Percentiles rank a stretch among this genome's conserved stretches.
These are phyloP conservation scores for Malassezia japonica DNA, from an alignment of 1,284 basidiomycete species.

Conservation along the genomic window DNA sequence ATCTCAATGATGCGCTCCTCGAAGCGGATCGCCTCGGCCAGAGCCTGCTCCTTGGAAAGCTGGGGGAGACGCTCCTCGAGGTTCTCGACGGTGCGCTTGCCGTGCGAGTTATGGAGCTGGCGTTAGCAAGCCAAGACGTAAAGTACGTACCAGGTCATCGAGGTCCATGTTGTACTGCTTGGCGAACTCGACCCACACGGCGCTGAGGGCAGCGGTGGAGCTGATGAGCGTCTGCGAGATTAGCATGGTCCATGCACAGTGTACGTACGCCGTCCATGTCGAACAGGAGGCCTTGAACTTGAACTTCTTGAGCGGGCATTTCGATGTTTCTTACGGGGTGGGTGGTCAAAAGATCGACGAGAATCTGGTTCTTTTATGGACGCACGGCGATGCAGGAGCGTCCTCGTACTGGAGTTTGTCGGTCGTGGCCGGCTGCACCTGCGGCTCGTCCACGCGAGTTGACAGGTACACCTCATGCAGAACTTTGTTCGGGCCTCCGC, in stretches of 20 bases:
- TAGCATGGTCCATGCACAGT: neutral
- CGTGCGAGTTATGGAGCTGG: conserved; percentile 22
- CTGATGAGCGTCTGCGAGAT: conserved; percentile 22
- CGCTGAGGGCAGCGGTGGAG: conserved; percentile 26
- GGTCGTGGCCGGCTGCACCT: too few relatives aligned
- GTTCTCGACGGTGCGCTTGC: conserved; percentile 32
- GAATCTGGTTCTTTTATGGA: too few relatives aligned
- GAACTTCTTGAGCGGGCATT: conserved; percentile 15
- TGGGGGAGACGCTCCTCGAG: conserved; percentile 20
- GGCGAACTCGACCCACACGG: conserved; percentile 23
- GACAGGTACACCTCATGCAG: too few relatives aligned
- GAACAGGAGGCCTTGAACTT: conserved; percentile 18
- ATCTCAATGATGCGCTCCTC: conserved; percentile 26
- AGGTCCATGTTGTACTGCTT: conserved; percentile 25
- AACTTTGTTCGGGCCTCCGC: too few relatives aligned
- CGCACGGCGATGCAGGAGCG: too few relatives aligned
- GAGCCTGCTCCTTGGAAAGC: conserved; percentile 20
- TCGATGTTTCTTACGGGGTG: too few relatives aligned
- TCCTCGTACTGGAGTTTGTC: too few relatives aligned
- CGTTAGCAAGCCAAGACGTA: neutral
- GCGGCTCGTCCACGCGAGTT: too few relatives aligned
- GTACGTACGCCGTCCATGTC: conserved; percentile 32
- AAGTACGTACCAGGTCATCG: conserved; percentile 19
- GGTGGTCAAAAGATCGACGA: too few relatives aligned
- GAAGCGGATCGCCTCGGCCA: conserved; percentile 19